Conservation (phyloP, 495 filamentous ascomycete species). For the Trichoderma virens region DNA sequence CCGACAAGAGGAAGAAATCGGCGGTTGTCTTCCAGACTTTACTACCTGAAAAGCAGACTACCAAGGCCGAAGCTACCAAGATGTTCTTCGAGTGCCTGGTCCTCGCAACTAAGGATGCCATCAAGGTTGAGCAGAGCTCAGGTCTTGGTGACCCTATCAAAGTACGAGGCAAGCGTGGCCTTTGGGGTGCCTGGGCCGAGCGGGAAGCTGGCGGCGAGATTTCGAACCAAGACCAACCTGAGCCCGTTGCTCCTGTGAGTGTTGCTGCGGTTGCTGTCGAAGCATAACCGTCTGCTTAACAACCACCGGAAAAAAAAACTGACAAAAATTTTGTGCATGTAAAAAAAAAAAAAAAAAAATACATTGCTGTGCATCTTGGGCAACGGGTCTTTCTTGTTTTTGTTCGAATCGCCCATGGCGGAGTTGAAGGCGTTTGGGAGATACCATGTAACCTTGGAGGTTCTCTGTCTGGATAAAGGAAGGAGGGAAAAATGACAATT, state of each 20-base stretch:
- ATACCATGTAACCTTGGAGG: constrained; percentile 11
- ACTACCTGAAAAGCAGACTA: constrained; percentile 69
- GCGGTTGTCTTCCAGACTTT: constrained; percentile 86
- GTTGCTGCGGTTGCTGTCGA: constrained; percentile 27
- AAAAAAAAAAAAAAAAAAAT: constrained; percentile 6
- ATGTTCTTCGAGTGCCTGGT: constrained; percentile 99
- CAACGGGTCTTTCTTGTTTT: not conserved
- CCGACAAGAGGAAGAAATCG: constrained; percentile 63
- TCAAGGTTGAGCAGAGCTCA: constrained; percentile 89
- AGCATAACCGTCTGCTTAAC: constrained; percentile 15
- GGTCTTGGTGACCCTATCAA: constrained; percentile 69
- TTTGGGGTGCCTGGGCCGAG: constrained; percentile 97
- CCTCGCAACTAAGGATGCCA: constrained; percentile 92
- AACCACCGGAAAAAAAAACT: not conserved
- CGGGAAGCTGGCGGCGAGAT: constrained; percentile 59
- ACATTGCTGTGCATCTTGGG: constrained; percentile 9
- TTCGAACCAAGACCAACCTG: constrained; percentile 30
- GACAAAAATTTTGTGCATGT: not conserved
- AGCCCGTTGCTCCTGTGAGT: constrained; percentile 25
- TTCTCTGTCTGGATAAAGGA: not conserved
- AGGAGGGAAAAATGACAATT: constrained; percentile 1
- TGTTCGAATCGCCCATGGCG: not conserved
- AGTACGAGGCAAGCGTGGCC: constrained; percentile 76
- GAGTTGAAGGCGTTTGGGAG: constrained; percentile 12
- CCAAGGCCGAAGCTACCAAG: constrained; percentile 84